A percentile compares a stretch with the other conserved stretches of the same genome.
These are phyloP conservation scores for Arthrocladium fulminans DNA, from an alignment of 2,329 filamentous ascomycete species.

Conservation along the genomic window DNA sequence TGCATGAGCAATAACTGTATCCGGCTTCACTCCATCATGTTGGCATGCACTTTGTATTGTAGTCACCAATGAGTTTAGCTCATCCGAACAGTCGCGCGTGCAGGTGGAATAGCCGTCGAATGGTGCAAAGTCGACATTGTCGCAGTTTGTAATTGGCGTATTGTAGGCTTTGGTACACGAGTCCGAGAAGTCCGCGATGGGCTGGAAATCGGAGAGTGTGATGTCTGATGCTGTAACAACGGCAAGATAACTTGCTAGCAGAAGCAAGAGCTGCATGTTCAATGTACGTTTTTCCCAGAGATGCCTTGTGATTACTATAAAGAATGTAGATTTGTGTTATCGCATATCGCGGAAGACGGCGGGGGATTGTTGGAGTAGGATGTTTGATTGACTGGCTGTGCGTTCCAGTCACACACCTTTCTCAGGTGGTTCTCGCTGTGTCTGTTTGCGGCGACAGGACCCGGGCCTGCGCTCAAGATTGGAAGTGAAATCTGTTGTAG, in stretches of 20 bases:
- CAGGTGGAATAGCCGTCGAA: not conserved
- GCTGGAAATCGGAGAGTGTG: slow-evolving; percentile 4
- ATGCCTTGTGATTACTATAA: not conserved
- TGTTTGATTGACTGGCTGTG: not conserved
- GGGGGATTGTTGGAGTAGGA: not conserved
- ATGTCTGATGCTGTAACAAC: not conserved
- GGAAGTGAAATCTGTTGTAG: no score
- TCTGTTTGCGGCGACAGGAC: not conserved
- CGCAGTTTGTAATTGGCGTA: slow-evolving; percentile 1
- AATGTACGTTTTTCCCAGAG: not conserved
- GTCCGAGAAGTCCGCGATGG: slow-evolving; percentile 6
- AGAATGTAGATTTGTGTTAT: not conserved
- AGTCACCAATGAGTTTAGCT: not conserved
- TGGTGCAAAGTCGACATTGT: slow-evolving; percentile 2
- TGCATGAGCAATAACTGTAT: slow-evolving; percentile 8
- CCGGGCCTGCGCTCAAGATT: no score
- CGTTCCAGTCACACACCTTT: not conserved
- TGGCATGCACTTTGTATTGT: slow-evolving; percentile 6
- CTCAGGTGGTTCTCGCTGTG: not conserved
- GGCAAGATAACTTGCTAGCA: not conserved
- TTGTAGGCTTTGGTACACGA: slow-evolving; percentile 6
- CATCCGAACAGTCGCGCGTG: slow-evolving; percentile 1
- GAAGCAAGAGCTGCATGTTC: slow-evolving; percentile 4
- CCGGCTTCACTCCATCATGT: slow-evolving; percentile 1
- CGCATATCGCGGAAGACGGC: not conserved